Base-by-base conservation (phyloP, 495 filamentous ascomycete genomes). In the Thozetella sp. region DNA sequence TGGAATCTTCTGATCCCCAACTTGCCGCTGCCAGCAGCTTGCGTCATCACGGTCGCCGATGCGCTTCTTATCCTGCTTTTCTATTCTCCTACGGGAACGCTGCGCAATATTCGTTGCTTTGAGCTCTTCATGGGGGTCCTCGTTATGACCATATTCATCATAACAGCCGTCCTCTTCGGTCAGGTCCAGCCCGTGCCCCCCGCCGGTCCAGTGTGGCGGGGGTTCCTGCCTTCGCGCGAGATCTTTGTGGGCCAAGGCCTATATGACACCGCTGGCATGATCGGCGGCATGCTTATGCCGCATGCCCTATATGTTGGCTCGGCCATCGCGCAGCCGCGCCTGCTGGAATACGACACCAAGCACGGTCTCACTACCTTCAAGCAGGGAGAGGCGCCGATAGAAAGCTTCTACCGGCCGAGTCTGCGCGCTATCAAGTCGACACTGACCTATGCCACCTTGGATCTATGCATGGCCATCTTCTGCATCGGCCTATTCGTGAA, bases 401-500 rank as follows among this genome's bases (percentile, higher is more conserved):
- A 75, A 80, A 17, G 6, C 30, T 37, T 37, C 34, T 93, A 93
- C 70, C 80, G 82, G 34, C 90, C 90, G 2, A 87, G 87, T 1
- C 76, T 92, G 22, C 70, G 80, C 6, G 90, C 90, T 1, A 93
- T 93, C 50, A 82, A 80, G 6, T 80, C 81, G 54, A 92, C 88
- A 67, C 76, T 92, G 67, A 82, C 82, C 25, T 91, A 90, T 67
- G 90, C 87, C 15, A 88, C 90, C 60, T 80, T 84, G 3, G 86
- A 89, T 63, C 73, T 91, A 22, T 68, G 80, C 25, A 62, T 90
- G 48, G 87, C 86, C 2, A 82, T 93, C 2, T 90, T 91, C 67
- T 88, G 87, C 26, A 90, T 92, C 63, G 90, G 90, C 20, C 79
- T 92, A 12, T 93, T 93, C 64, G 89, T 93, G 64, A 93, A 93